Evolutionary conservation across 2,329 filamentous ascomycete genomes (phyloP), one percentile per base, ranked within the genome.

Genomic region (Cordyceps cateniannulata): DNA sequence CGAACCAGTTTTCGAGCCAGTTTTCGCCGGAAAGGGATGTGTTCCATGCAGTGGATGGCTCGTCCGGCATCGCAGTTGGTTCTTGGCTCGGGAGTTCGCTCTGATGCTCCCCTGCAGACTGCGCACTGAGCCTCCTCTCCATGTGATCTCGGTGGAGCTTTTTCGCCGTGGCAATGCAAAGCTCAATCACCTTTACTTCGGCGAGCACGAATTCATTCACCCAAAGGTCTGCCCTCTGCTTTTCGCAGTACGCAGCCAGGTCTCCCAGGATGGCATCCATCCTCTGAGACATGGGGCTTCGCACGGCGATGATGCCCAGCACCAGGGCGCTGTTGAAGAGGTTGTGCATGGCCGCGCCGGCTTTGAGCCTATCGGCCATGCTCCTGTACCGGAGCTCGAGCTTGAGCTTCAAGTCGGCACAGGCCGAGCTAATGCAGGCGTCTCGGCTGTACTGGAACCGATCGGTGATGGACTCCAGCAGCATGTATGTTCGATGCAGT

Each of bases 161-260:
- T 12, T 61, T 60, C 3, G 64, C 62, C 20, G 62, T 68, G 4
- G 66, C 62, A 52, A 77, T 73, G 63, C 75, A 77, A n/a, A n/a
- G n/a, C n/a, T n/a, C n/a, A n/a, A n/a, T n/a, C n/a, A n/a, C n/a
- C 60, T 75, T 75, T 16, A 77, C 71, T 64, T 77, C 75, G 1
- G 73, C 73, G 1, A 76, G 66, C 5, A 69, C 72, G 61, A 77
- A 75, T 61, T 76, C 73, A 59, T 76, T 76, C n/a, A n/a, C n/a
- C n/a, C n/a, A n/a, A n/a, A 69, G 66, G 42, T 78, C 75, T n/a
- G 67, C 68, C 7, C 71, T 66, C 60, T 75, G 70, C 69, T 72
- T 73, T 61, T 75, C 75, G 60, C 75, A 77, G 63, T 75, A 77
- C 0, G 75, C 73, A 6, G 69, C 65, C 0, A 77, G 67, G 55